Base-by-base conservation (phyloP, 2,329 filamentous ascomycete genomes). In the Karstenula rhodostoma region DNA sequence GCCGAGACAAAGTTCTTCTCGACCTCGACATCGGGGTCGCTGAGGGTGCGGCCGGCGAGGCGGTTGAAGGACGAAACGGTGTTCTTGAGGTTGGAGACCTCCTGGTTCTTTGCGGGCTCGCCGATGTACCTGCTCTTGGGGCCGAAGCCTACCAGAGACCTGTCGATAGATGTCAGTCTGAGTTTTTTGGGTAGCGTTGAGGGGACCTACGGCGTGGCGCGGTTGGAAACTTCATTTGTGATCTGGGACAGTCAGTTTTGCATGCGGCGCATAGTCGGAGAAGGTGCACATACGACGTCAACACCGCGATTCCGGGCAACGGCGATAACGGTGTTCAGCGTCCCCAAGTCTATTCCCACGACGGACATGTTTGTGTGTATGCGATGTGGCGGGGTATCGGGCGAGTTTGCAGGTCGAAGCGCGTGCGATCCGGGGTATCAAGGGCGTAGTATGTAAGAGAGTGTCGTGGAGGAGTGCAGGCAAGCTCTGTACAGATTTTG, bases 71-170 rank as follows among this genome's bases (percentile, higher is more conserved):
- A 94, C 79, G 88, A 86, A 82, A 99, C 92, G 70, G 95, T 99
- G 87, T 99, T 99, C 86, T 98, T 99, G 76, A 98, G 89, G 86
- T 99, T 99, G 77, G 94, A 97, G 78, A 97, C 96, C 83, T 99
- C 95, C 84, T 97, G 94, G 70, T 94, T 98, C 88, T 98, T 98
- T 71, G 95, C 95, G 59, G 92, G 82, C 84, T 99, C 95, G 69
- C 95, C 95, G 68, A 99, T 87, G 79, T 96, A 96, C 84, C 95
- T 91, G 80, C 87, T 89, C 84, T 96, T 97, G 78, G 93, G 90
- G 62, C 93, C 93, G 81, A 99, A 99, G 75, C 93, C 94, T 74
- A 99, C 95, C 68, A 99, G 86, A 65, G 95, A 93, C 64, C 94
- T 96, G 74, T 57, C n/a, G 5, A 33, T 43, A 10, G 49, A 53